Evolutionary conservation across 441 rosid species (phyloP), one percentile per base, ranked within the genome.

Genomic region (Sinapis alba): DNA sequence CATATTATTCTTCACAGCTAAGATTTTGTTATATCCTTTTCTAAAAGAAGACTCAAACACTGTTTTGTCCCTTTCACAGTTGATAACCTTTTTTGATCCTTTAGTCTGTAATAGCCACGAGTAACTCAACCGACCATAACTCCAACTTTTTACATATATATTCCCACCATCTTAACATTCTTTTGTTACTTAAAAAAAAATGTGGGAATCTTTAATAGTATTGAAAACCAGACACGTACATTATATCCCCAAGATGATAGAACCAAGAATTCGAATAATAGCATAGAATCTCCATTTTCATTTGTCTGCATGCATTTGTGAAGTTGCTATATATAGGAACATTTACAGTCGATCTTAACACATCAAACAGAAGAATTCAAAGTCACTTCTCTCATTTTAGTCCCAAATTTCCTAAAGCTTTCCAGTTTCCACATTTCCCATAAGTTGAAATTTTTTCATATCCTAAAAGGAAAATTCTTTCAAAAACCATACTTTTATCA

Each of bases 311-410:
- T 50, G 27, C 45, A 30, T 28, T 51, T 21, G 58, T 51, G 27
- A 67, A 67, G 61, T 18, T 58, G 38, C 68, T 74, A 74, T 74
- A 66, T 66, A 74, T 74, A 59, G 73, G 61, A 67, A 12, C 23
- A 12, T 41, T 74, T 66, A 58, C 5, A 30, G 18, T 16, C 27
- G 5, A 56, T 67, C 73, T 47, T 65, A 41, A 67, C 12, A 45
- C 73, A 60, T 67, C 62, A 67, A 21, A 30, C 68, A 66, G 27
- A 45, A 26, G 59, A 66, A 59, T 34, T 58, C 72, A 58, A 58
- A 74, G 9, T 59, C 27, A 45, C 38, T 65, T 73, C 27, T 43
- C 51, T 50, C 27, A 51, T 50, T 16, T 67, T 67, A 7, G 26
- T 21, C 12, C 71, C 58, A 32, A 64, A 20, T 8, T 9, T 43